Conservation (phyloP, 805 yeast species). For the Myxozyma geophila region DNA sequence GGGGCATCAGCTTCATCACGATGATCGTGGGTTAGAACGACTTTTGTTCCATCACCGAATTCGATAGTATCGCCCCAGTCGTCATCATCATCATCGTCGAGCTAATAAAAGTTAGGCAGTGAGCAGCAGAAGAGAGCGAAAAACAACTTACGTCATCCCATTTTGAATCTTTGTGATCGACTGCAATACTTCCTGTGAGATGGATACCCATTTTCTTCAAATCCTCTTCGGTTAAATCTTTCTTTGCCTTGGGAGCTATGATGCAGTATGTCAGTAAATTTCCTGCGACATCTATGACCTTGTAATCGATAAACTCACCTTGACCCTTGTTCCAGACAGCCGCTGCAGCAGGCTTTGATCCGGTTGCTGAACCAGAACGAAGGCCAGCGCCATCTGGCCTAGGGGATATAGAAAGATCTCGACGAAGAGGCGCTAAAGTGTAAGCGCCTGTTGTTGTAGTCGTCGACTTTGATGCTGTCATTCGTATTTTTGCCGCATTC, state of each 20-base stretch:
- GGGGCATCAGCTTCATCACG: neutral
- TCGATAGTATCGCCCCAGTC: slow-evolving; percentile 42
- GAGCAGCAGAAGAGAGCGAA: neutral
- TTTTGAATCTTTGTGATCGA: slow-evolving; percentile 40
- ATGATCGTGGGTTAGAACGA: slow-evolving; percentile 33
- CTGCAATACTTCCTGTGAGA: slow-evolving; percentile 43
- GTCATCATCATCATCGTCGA: slow-evolving; percentile 48
- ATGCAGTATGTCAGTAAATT: too few species aligned
- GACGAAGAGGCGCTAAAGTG: slow-evolving; percentile 34
- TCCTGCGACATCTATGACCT: too few species aligned
- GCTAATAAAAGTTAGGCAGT: slow-evolving; percentile 16
- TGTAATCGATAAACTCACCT: slow-evolving; percentile 20
- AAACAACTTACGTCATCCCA: slow-evolving; percentile 44
- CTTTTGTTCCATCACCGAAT: slow-evolving; percentile 40
- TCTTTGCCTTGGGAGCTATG: slow-evolving; percentile 8
- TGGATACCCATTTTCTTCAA: slow-evolving; percentile 45
- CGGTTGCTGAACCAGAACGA: slow-evolving; percentile 13
- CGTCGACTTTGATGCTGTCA: slow-evolving; percentile 21
- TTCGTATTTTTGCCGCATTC: slow-evolving; percentile 27
- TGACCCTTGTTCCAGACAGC: slow-evolving; percentile 30
- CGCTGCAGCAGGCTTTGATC: slow-evolving; percentile 7
- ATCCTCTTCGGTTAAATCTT: slow-evolving; percentile 44
- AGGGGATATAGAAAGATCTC: slow-evolving; percentile 33
- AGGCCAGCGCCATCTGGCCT: slow-evolving; percentile 30
- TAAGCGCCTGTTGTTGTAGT: slow-evolving; percentile 23